Evolutionary conservation across 768 basidiomycete genomes (phyloP).

Genomic region (Suillus sp.): DNA sequence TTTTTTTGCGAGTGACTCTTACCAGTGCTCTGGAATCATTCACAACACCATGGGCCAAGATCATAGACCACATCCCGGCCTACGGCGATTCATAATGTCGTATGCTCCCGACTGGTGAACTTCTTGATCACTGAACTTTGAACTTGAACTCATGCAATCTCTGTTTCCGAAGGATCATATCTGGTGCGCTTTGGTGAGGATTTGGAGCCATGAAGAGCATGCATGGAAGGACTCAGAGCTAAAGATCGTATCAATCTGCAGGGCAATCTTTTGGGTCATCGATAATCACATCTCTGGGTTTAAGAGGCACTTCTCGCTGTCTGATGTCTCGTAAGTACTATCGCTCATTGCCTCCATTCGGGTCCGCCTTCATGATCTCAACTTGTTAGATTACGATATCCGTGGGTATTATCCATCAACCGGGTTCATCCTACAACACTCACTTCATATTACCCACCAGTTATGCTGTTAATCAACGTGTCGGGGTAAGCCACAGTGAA

Average conservation of each 20-base stretch:
- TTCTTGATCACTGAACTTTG: neutral
- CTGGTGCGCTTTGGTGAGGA: slow-evolving; percentile 61
- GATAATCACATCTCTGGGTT: slow-evolving; percentile 61
- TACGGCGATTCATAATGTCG: slow-evolving; percentile 38
- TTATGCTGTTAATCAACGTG: slow-evolving; percentile 68
- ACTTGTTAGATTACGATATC: slow-evolving; percentile 34
- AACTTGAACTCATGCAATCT: slow-evolving; percentile 2
- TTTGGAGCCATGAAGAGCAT: neutral
- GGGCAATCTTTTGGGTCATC: slow-evolving; percentile 59
- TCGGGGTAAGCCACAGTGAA: slow-evolving; percentile 44
- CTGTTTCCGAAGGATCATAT: slow-evolving; percentile 55
- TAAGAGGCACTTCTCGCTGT: slow-evolving; percentile 74
- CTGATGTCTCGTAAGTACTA: slow-evolving; percentile 67
- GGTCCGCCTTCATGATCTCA: slow-evolving; percentile 18
- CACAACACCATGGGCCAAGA: neutral
- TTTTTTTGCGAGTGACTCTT: neutral
- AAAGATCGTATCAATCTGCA: slow-evolving; percentile 28
- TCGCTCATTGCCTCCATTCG: neutral
- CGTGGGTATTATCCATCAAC: slow-evolving; percentile 32
- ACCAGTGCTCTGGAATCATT: neutral
- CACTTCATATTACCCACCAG: slow-evolving; percentile 37
- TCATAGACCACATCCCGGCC: slow-evolving; percentile 15
- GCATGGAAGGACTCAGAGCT: neutral
- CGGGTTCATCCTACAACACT: neutral
- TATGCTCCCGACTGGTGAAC: slow-evolving; percentile 79